phyloP scores from a whole-genome alignment of 257 asterid species.

The Osmanthus fragrans region DNA sequence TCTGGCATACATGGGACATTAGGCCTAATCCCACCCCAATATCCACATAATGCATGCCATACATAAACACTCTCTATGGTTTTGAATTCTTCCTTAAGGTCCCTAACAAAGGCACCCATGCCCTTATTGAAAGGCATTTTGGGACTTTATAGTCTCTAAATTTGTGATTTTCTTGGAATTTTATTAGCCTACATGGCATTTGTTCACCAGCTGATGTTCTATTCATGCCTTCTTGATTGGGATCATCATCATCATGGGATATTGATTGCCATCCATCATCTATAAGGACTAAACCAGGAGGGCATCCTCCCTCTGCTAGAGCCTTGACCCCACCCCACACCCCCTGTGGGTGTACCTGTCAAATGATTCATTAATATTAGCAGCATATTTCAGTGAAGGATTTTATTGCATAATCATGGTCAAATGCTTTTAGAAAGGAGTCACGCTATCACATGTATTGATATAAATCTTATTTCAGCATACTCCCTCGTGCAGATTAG shows the following conservation, averaged over 20 bases:
- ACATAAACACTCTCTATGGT: constrained; percentile 29
- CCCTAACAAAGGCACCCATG: constrained; percentile 34
- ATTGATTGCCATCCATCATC: constrained; percentile 33
- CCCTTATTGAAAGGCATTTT: constrained; percentile 14
- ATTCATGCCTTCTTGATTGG: constrained; percentile 28
- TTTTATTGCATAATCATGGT: no score
- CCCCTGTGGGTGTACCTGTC: constrained; percentile 17
- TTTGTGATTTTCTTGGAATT: constrained; percentile 35
- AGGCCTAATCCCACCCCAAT: constrained; percentile 47
- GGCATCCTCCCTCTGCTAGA: constrained; percentile 29
- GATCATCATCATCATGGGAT: constrained; percentile 25
- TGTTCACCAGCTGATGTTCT: constrained; percentile 44
- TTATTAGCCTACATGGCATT: constrained; percentile 44
- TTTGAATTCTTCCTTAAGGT: constrained; percentile 29
- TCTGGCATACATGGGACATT: constrained; percentile 24
- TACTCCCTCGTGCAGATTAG: no score
- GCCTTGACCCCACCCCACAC: constrained; percentile 22
- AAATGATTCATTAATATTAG: no score
- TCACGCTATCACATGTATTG: no score
- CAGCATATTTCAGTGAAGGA: neutral
- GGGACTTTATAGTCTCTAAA: constrained; percentile 31
- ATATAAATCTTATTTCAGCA: no score
- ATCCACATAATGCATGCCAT: constrained; percentile 46
- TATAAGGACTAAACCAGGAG: constrained; percentile 26
- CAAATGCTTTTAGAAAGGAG: no score